A percentile compares a stretch with the other conserved stretches of the same genome.
Conservation (phyloP, 805 yeast species). For the Kodamaea hsintzibuensis region DNA sequence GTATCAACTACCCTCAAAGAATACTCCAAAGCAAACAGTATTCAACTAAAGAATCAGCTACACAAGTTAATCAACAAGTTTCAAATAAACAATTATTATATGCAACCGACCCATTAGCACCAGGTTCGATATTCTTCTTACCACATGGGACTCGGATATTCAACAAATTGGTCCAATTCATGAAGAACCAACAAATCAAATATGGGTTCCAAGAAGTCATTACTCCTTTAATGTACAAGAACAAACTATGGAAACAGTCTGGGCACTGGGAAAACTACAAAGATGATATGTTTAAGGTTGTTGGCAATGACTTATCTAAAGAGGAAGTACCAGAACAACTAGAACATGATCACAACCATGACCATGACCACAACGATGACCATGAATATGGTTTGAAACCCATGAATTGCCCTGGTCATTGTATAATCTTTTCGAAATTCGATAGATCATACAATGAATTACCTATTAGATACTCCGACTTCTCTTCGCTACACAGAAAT, state of each 20-base stretch:
- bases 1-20: too few relatives aligned
- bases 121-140: conserved; percentile 88
- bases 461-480: conserved; percentile 84
- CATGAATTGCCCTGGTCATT: conserved; percentile 95
- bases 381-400: conserved; percentile 82
- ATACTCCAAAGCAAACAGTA: not conserved
- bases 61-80: conserved; percentile 43
- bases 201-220: conserved; percentile 91
- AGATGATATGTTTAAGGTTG: conserved; percentile 91
- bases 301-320: conserved; percentile 48
- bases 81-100: conserved; percentile 74
- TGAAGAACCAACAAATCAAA: conserved; percentile 78
- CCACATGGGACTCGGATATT: conserved; percentile 92
- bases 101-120: conserved; percentile 77
- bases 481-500: conserved; percentile 89
- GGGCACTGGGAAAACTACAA: conserved; percentile 97
- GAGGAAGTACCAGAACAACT: conserved; percentile 22
- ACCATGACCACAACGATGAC: conserved; percentile 8
- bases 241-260: conserved; percentile 81
- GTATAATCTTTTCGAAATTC: conserved; percentile 72
- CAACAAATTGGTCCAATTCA: conserved; percentile 74
- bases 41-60: conserved; percentile 22
- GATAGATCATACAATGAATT: conserved; percentile 83
- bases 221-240: conserved; percentile 85
- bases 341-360: conserved; percentile 13